Evolutionary conservation across 345 rosid genomes (phyloP), one percentile per base, ranked within the genome.

Genomic region (Theobroma cacao): DNA sequence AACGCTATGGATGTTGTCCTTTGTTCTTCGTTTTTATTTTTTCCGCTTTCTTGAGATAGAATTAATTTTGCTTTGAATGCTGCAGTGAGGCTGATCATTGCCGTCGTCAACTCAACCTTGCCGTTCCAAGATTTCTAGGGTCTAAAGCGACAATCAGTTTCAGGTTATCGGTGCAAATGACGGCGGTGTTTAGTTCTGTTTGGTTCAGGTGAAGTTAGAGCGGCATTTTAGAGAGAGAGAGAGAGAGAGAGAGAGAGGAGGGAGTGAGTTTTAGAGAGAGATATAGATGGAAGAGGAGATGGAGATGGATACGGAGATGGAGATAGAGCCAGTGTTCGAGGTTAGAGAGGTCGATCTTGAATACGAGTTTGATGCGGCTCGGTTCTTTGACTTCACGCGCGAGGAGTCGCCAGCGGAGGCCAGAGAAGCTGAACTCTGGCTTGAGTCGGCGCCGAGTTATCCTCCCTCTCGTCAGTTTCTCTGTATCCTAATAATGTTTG

Each of bases 341-440:
- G 98, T 89, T 60, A 91, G 82, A 31, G 97, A 92, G 81, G 78
- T 93, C 52, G 99, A 97, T 87, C 82, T 85, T 50, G 92, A 87
- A 34, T 97, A 94, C 85, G 99, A 97, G 92, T 97, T 90, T 61
- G 98, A 94, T 43, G 99, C 99, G 33, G 80, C 94, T 72, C 82
- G 82, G 72, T 91, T 86, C 92, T 93, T 80, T 69, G 98, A 97
- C 81, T 93, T 97, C 86, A 80, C 90, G 5, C 87, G 89, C 6
- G 92, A 86, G 47, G 99, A 97, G 82, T 84, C 85, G 22, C 38
- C 33, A 0, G 78, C 26, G 28, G 98, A 93, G 91, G 94, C 94
- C 55, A 79, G 84, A 59, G 83, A 47, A 31, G 89, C 93, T 1
- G 94, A 97, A 82, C 81, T 80, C 61, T 97, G 99, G 99, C 93